Percentiles rank a stretch among this genome's conserved stretches.
Evolutionary conservation across 1,284 basidiomycete species (phyloP).

Genomic region (Coniferiporia sulphurascens): DNA sequence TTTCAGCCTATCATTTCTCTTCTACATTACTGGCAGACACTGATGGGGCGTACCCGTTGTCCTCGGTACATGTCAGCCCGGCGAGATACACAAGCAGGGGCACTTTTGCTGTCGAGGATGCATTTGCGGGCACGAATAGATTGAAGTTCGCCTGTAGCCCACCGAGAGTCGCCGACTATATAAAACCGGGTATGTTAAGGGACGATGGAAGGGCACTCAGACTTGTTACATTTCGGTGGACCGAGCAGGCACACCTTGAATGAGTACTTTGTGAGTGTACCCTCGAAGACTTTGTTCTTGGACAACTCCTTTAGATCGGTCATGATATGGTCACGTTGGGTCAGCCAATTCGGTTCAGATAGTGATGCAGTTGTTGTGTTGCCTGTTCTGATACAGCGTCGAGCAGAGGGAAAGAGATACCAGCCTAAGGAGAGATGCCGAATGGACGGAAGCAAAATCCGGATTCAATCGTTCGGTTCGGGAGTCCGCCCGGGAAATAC

Average conservation of each 20-base stretch:
- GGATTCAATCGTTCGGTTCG: not conserved
- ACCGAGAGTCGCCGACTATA: slow-evolving; percentile 67
- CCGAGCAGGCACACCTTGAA: slow-evolving; percentile 53
- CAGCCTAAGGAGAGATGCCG: not conserved
- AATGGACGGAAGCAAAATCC: not conserved
- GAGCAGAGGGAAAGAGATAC: not conserved
- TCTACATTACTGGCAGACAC: not conserved
- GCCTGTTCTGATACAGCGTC: too few relatives aligned
- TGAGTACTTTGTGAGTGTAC: slow-evolving; percentile 81
- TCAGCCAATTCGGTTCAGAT: not conserved
- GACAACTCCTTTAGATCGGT: slow-evolving; percentile 60
- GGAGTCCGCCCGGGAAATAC: not conserved
- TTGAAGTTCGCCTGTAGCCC: slow-evolving; percentile 84
- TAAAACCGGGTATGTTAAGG: not conserved
- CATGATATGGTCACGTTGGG: slow-evolving; percentile 27
- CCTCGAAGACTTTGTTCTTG: slow-evolving; percentile 74
- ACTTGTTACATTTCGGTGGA: not conserved
- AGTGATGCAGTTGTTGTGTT: not conserved
- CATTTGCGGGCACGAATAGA: slow-evolving; percentile 78
- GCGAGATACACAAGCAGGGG: slow-evolving; percentile 90
- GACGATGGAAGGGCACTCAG: not conserved
- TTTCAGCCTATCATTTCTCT: not conserved
- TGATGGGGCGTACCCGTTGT: slow-evolving; percentile 66
- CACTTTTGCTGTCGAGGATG: slow-evolving; percentile 48
- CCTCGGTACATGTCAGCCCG: slow-evolving; percentile 93